Evolutionary conservation across 345 rosid genomes (phyloP), one percentile per base, ranked within the genome.

Genomic region (Erodium maritimum): DNA sequence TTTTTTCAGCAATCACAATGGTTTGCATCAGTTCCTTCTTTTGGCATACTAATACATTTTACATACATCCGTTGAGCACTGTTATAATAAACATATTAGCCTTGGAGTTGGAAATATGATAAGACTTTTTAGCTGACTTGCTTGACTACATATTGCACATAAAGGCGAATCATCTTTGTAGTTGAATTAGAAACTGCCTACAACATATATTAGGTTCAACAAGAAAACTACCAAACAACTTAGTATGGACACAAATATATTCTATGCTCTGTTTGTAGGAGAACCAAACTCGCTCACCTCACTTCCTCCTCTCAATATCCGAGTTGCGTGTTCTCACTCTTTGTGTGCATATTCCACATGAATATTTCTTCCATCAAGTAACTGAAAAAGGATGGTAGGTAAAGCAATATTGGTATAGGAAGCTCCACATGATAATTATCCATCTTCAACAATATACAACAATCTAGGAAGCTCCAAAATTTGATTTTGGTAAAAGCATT

Each of bases 301-400:
- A 23, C 22, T 21, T 19, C 0, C 10, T 4, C 33, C 7, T 25
- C 33, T 7, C 33, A 25, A 25, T 25, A 25, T 25, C 33, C 7
- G 7, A 25, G 33, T 25, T 14, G 4, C 19, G 12, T 17, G 21
- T 33, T 20, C 42, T 68, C 65, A 69, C 46, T 52, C 61, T 63
- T 69, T 71, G 61, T 62, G 68, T 21, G 85, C 94, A 72, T 80
- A 83, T 53, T 68, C 73, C 19, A 84, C 71, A 0, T 81, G 72
- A 21, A 86, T 80, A 50, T 66, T 81, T 81, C 87, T 82, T 18
- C 85, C 96, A 50, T 86, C 96, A 12, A 86, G 60, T 57, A 66
- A 61, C 95, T 84, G 61, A 55, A 78, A 58, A 61, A 6, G 24
- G 33, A 25, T 25, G 25, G 33, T 23, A 50, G 5, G 20, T 19